Base-by-base conservation (phyloP, 1,139 yeast species). In the Nakaseomyces nivariensis region DNA sequence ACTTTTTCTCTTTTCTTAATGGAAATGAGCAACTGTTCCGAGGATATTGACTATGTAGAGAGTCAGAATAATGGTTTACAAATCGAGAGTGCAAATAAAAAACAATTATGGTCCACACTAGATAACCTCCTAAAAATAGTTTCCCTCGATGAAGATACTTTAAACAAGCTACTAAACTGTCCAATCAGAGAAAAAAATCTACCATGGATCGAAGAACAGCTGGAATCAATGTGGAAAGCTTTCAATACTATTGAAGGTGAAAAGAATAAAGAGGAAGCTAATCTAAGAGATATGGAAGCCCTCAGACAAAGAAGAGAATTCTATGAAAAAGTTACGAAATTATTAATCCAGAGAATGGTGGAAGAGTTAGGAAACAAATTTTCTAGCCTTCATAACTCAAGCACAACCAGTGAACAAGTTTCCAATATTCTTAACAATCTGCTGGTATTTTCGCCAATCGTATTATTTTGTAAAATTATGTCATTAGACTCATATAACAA, bases 41-140 rank as follows among this genome's bases (percentile, higher is more conserved):
- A 79, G 6, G 92, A 85, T 53, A 79, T 89, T 48, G 75, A 77
- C 46, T 77, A 76, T 49, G 82, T 89, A 48, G 96, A 89, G 62
- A 72, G 75, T 43, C 86, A 85, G 60, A 82, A 89, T 1, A 81
- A 82, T 58, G 96, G 96, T 48, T 69, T 89, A 34, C 97, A 90
- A 67, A 85, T 89, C 3, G 84, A 82, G 58, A 80, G 92, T 4
- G 82, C 87, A 38, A 90, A 90, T 66, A 87, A 86, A 65, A 86
- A 86, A 59, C 67, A 75, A 24, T 71, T 90, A 41, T 83, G 81
- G 73, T 78, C 76, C 48, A 92, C 86, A 52, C 74, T 89, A 51
- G 77, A 78, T 49, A 77, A 75, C n/a, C 73, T 88, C 47, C 68
- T 88, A 52, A 77, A 78, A 48, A 84, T 88, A 26, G 85, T 87